These are phyloP conservation scores for Mucor saturninus DNA, from an alignment of 371 early-diverging fungal species.

Conservation along the genomic window DNA sequence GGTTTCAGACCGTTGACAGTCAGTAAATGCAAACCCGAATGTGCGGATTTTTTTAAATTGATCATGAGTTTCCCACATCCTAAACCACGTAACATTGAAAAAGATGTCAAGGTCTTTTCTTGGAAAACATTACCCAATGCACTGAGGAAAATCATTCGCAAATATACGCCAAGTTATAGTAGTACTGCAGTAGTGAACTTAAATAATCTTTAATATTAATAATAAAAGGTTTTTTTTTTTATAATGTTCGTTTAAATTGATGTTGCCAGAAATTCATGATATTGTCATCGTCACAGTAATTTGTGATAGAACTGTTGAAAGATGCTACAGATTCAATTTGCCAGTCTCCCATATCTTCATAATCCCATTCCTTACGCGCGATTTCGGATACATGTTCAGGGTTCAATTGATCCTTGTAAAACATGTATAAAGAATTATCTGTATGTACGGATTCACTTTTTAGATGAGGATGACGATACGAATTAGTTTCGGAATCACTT, in stretches of 20 bases:
- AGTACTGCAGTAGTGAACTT: constrained; percentile 12
- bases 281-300: neutral
- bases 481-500: neutral
- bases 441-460: too few relatives aligned
- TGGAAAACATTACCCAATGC: constrained; percentile 73
- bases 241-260: constrained; percentile 11
- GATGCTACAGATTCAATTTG: constrained; percentile 2
- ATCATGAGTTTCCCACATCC: constrained; percentile 85
- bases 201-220: neutral
- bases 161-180: constrained; percentile 60
- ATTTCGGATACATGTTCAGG: too few relatives aligned
- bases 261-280: constrained; percentile 11
- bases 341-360: neutral
- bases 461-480: too few relatives aligned
- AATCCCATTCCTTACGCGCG: too few relatives aligned
- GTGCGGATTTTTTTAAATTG: constrained; percentile 73
- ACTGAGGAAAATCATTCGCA: constrained; percentile 75
- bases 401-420: neutral
- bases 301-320: neutral
- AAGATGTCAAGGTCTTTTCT: constrained; percentile 83
- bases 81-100: constrained; percentile 86
- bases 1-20: constrained; percentile 80
- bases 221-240: neutral
- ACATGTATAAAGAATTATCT: neutral
- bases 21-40: constrained; percentile 71